phyloP scores from a whole-genome alignment of 108 stramenopile species.

The Stephanodiscus triporus region DNA sequence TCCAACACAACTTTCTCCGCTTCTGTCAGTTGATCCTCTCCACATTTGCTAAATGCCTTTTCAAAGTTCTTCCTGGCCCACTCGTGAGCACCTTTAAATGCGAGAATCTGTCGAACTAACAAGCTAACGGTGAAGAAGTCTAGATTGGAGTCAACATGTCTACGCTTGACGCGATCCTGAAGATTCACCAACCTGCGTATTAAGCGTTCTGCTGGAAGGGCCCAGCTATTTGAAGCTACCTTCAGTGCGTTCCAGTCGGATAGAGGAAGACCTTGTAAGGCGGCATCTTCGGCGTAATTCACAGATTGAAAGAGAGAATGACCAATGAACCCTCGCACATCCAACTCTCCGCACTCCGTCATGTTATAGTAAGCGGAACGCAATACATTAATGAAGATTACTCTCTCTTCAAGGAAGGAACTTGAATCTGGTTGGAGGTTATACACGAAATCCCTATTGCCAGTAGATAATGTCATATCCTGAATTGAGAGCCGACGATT shows the following conservation, averaged over 20 bases:
- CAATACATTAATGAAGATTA: slow-evolving; percentile 39
- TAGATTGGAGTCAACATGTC: slow-evolving; percentile 15
- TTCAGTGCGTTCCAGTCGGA: slow-evolving; percentile 49
- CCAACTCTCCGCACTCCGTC: slow-evolving; percentile 45
- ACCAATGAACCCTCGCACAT: slow-evolving; percentile 31
- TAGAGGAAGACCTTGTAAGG: slow-evolving; percentile 26
- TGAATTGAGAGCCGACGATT: neutral
- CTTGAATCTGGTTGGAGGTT: neutral
- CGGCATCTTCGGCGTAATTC: slow-evolving; percentile 37
- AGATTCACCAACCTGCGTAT: slow-evolving; percentile 9
- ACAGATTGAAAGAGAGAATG: slow-evolving; percentile 33
- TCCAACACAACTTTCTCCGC: slow-evolving; percentile 60
- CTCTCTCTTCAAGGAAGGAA: slow-evolving; percentile 7
- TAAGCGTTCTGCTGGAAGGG: slow-evolving; percentile 3
- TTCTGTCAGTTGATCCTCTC: slow-evolving; percentile 33
- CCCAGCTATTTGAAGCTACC: slow-evolving; percentile 5
- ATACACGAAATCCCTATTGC: neutral
- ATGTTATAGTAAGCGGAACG: slow-evolving; percentile 36
- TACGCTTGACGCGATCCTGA: slow-evolving; percentile 8
- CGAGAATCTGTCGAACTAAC: slow-evolving; percentile 30
- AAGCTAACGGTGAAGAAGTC: slow-evolving; percentile 51
- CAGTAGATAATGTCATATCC: neutral
- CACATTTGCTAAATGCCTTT: slow-evolving; percentile 42
- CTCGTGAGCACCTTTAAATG: slow-evolving; percentile 42
- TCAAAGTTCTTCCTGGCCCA: slow-evolving; percentile 49